Conservation (phyloP, 2,329 filamentous ascomycete genomes). For the Cytospora mali region DNA sequence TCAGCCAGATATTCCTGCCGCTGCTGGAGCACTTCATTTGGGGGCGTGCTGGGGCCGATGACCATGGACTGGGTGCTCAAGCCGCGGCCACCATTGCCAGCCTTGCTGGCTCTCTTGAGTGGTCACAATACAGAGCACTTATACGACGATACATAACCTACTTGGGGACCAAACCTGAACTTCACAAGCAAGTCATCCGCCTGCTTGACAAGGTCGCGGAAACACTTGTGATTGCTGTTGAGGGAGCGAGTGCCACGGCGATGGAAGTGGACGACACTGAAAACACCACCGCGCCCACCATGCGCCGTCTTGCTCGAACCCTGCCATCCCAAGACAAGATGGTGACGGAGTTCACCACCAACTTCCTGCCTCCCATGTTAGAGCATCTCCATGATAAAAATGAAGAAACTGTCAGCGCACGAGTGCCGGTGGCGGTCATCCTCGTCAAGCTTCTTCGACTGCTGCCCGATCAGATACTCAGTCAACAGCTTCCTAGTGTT, state of each 20-base stretch:
- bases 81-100: conserved; percentile 78
- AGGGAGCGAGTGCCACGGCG: conserved; percentile 37
- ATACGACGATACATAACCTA: conserved; percentile 84
- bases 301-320: conserved; percentile 59
- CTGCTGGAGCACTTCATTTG: conserved; percentile 94
- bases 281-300: conserved; percentile 22
- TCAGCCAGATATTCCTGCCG: conserved; percentile 86
- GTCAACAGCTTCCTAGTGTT: conserved; percentile 75
- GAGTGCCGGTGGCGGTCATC: conserved; percentile 86
- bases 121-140: conserved; percentile 85
- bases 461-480: conserved; percentile 72
- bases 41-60: conserved; percentile 72
- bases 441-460: conserved; percentile 85
- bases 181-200: conserved; percentile 83
- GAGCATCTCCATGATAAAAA: conserved; percentile 92
- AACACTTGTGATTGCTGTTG: conserved; percentile 63
- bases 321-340: conserved; percentile 71
- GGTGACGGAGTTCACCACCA: conserved; percentile 69
- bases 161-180: conserved; percentile 75
- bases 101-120: conserved; percentile 77
- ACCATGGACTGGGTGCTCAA: conserved; percentile 84
- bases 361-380: conserved; percentile 78
- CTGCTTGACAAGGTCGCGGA: conserved; percentile 82
- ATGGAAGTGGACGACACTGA: conserved; percentile 47
- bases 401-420: conserved; percentile 89